phyloP scores from a whole-genome alignment of 2,329 filamentous ascomycete genomes.

The Aspergillus fumigatus region DNA sequence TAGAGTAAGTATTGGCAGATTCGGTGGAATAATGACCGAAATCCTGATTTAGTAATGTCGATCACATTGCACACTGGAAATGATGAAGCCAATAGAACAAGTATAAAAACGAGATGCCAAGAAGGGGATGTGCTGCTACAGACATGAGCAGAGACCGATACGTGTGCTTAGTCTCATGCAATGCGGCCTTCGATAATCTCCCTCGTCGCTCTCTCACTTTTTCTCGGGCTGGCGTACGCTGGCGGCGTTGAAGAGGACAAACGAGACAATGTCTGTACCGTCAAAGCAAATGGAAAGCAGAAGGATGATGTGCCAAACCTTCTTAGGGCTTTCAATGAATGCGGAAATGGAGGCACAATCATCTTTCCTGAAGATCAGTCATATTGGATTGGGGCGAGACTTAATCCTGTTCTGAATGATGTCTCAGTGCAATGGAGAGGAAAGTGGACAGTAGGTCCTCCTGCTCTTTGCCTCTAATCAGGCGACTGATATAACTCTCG shows the following conservation, averaged over 20 bases:
- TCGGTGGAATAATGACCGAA: too few species aligned
- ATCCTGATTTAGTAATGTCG: too few species aligned
- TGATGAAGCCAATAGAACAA: too few species aligned
- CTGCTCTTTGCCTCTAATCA: background rate
- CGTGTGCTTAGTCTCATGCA: too few species aligned
- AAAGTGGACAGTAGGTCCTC: constrained; percentile 43
- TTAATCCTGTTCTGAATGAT: constrained; percentile 49
- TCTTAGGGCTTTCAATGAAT: constrained; percentile 37
- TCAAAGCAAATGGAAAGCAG: constrained; percentile 35
- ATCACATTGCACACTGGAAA: too few species aligned
- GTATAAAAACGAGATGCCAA: too few species aligned
- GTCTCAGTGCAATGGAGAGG: constrained; percentile 52
- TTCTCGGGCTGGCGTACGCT: too few species aligned
- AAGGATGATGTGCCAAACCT: constrained; percentile 41
- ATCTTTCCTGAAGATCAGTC: constrained; percentile 16
- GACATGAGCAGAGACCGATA: too few species aligned
- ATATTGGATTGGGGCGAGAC: constrained; percentile 50
- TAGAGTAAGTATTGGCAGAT: too few species aligned
- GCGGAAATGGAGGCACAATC: constrained; percentile 41
- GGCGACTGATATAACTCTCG: background rate
- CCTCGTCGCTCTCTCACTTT: too few species aligned
- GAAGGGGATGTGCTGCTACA: too few species aligned
- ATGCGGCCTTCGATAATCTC: too few species aligned
- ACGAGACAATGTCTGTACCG: constrained; percentile 32
- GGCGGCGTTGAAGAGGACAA: background rate